Percentiles rank a stretch among this genome's conserved stretches.
phyloP scores from a whole-genome alignment of 768 basidiomycete genomes.

The Macrocybe gigantea region DNA sequence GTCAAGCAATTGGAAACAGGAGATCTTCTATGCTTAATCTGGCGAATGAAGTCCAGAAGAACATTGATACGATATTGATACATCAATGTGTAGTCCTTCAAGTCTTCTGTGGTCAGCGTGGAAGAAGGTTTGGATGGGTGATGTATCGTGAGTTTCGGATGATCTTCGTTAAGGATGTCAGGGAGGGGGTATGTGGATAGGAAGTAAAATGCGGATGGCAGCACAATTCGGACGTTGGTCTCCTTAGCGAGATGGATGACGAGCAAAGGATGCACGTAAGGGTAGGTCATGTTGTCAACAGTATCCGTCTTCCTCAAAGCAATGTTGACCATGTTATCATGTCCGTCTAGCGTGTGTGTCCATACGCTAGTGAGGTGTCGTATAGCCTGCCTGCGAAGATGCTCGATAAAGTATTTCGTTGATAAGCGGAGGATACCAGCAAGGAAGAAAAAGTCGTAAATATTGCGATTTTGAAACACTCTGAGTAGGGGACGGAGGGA shows the following conservation, averaged over 20 bases:
- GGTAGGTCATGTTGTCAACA: conserved; percentile 40
- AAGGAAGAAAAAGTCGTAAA: conserved; percentile 51
- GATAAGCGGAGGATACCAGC: conserved; percentile 52
- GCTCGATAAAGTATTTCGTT: conserved; percentile 53
- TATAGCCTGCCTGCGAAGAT: conserved; percentile 48
- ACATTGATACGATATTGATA: conserved; percentile 47
- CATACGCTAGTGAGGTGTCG: conserved; percentile 43
- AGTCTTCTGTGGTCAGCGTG: conserved; percentile 31
- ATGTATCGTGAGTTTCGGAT: conserved; percentile 43
- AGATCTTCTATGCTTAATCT: conserved; percentile 28
- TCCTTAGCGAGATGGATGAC: conserved; percentile 52
- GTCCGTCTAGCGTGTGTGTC: conserved; percentile 47
- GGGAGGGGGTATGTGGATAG: conserved; percentile 50
- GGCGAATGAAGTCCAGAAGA: conserved; percentile 42
- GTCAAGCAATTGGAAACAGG: conserved; percentile 23
- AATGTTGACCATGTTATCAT: conserved; percentile 48
- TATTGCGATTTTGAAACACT: conserved; percentile 29
- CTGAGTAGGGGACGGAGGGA: conserved; percentile 19
- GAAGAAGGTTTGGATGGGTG: conserved; percentile 48
- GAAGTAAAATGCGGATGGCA: conserved; percentile 52
- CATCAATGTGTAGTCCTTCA: conserved; percentile 50
- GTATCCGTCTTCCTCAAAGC: conserved; percentile 37
- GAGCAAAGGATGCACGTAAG: conserved; percentile 53
- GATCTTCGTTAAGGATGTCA: conserved; percentile 42
- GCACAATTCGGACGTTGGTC: conserved; percentile 36